These are phyloP conservation scores for Medicago ruthenica DNA, from an alignment of 306 rosid species.

Conservation along the genomic window DNA sequence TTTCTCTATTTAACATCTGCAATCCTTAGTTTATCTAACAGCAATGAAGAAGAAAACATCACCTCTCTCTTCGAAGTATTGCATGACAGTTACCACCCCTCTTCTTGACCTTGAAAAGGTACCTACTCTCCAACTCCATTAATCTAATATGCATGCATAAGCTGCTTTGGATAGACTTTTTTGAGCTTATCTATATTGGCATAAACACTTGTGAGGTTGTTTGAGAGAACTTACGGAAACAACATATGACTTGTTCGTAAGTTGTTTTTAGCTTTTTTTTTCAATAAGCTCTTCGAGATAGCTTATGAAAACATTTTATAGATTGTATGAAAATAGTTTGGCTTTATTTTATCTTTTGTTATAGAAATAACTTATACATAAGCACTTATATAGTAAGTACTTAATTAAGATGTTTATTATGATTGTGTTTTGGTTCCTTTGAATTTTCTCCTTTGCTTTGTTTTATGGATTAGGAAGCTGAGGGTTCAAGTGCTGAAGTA, in stretches of 20 bases:
- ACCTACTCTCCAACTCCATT: slow-evolving; percentile 4
- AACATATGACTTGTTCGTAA: neutral
- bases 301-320: neutral
- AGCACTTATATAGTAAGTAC: too few species aligned
- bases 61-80: slow-evolving; percentile 66
- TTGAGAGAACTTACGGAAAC: neutral
- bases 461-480: slow-evolving; percentile 61
- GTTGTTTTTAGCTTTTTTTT: too few species aligned
- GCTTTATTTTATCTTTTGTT: neutral
- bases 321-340: neutral
- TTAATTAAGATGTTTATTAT: neutral
- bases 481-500: slow-evolving; percentile 65
- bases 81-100: slow-evolving; percentile 75
- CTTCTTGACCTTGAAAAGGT: slow-evolving; percentile 93
- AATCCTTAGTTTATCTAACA: neutral
- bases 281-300: neutral
- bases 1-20: neutral
- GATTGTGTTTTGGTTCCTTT: neutral
- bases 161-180: neutral
- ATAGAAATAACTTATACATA: neutral
- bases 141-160: neutral
- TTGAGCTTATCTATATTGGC: neutral
- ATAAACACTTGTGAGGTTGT: neutral
- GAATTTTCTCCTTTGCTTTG: neutral
- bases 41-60: slow-evolving; percentile 57